These are phyloP conservation scores for Alternaria solani DNA, from an alignment of 2,329 filamentous ascomycete species.

Conservation along the genomic window DNA sequence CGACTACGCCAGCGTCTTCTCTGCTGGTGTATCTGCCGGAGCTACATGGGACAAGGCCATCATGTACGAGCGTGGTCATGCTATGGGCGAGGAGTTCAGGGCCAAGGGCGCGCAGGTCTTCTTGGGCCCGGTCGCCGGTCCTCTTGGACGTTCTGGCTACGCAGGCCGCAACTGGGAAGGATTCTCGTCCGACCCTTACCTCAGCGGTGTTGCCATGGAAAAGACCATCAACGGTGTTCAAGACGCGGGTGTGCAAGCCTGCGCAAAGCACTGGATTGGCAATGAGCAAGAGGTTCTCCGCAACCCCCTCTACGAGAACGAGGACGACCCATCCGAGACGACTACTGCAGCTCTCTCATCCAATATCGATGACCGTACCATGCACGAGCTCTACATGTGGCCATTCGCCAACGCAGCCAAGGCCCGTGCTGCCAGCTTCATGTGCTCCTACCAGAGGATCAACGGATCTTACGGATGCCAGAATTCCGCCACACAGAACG, in stretches of 20 bases:
- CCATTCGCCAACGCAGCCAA: constrained; percentile 69
- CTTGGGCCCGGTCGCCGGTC: constrained; percentile 60
- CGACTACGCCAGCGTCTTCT: constrained; percentile 51
- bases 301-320: constrained; percentile 62
- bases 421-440: constrained; percentile 66
- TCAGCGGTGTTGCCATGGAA: constrained; percentile 53
- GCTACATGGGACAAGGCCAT: constrained; percentile 52
- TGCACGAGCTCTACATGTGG: constrained; percentile 73
- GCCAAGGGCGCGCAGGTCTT: constrained; percentile 53
- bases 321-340: constrained; percentile 56
- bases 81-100: constrained; percentile 49
- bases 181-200: constrained; percentile 54
- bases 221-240: constrained; percentile 53
- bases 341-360: constrained; percentile 64
- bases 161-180: constrained; percentile 58
- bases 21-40: constrained; percentile 50
- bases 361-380: constrained; percentile 70
- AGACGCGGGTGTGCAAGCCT: constrained; percentile 53
- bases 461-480: constrained; percentile 50
- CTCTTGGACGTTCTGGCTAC: constrained; percentile 53
- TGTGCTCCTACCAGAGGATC: constrained; percentile 62
- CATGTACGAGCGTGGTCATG: constrained; percentile 47
- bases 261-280: constrained; percentile 64
- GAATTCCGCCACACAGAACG: constrained; percentile 57
- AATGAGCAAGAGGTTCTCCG: constrained; percentile 67